Conservation (phyloP, 164 flowering plant species). For the Piper longum region DNA sequence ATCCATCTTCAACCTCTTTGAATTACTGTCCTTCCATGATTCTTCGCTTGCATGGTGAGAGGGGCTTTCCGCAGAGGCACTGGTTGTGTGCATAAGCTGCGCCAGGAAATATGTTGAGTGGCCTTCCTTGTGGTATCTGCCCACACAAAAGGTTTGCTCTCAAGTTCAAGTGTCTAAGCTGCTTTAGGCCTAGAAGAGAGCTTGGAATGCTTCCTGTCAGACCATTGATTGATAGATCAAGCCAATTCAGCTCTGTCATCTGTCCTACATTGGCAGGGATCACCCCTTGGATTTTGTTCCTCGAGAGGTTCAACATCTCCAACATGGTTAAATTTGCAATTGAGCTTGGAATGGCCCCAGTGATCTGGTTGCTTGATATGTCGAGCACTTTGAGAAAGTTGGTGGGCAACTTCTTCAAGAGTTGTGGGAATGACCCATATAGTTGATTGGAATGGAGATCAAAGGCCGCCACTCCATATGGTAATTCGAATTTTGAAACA, state of each 20-base stretch:
- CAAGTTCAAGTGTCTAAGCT: slow-evolving; percentile 53
- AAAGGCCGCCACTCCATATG: slow-evolving; percentile 38
- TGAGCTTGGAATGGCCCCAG: slow-evolving; percentile 62
- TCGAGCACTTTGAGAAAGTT: slow-evolving; percentile 31
- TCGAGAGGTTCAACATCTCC: slow-evolving; percentile 44
- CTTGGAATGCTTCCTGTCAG: slow-evolving; percentile 61
- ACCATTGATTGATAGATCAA: slow-evolving; percentile 61
- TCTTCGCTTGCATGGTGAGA: slow-evolving; percentile 52
- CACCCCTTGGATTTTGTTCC: slow-evolving; percentile 55
- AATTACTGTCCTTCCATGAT: slow-evolving; percentile 6
- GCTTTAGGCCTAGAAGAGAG: slow-evolving; percentile 35
- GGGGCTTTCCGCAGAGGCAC: slow-evolving; percentile 84
- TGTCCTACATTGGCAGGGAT: slow-evolving; percentile 63
- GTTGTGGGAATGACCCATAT: slow-evolving; percentile 43
- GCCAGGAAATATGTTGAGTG: slow-evolving; percentile 56
- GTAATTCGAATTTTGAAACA: slow-evolving; percentile 36
- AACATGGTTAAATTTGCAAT: slow-evolving; percentile 52
- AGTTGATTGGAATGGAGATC: slow-evolving; percentile 63
- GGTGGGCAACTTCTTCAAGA: slow-evolving; percentile 17
- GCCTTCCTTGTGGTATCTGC: slow-evolving; percentile 76
- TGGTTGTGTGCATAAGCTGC: slow-evolving; percentile 78
- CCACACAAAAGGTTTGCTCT: slow-evolving; percentile 82
- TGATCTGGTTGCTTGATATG: slow-evolving; percentile 52
- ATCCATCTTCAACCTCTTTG: slow-evolving; percentile 16
- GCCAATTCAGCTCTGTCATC: slow-evolving; percentile 43